Base-by-base conservation (phyloP, 164 flowering plant genomes). In the Buxus sempervirens region DNA sequence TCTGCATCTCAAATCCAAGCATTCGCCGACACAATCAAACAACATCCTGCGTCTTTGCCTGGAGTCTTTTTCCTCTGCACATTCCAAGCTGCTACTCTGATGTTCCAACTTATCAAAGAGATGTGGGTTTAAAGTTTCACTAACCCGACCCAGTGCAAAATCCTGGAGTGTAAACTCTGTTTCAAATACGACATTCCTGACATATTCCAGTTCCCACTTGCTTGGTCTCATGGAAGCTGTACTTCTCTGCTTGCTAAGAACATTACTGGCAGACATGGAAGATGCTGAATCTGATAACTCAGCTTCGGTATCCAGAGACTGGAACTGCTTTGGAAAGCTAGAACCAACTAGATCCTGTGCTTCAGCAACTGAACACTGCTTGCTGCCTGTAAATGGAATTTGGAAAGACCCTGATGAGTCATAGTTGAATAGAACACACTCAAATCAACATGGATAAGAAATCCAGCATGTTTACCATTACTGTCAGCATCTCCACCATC, bases 11-110 rank as follows among this genome's bases (percentile, higher is more conserved):
- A 54, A 12, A 22, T 72, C 77, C 38, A 86, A 73, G 58, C 79
- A 71, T 69, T 88, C 90, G 41, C 62, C 36, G 32, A 82, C 77
- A 48, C 73, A 83, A 19, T 88, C 90, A 60, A 86, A 86, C 67
- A 83, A 42, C 24, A 82, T 55, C 70, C 74, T 83, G 53, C 81
- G 70, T 26, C 45, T 74, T 12, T 82, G 76, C 79, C 72, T 80
- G 60, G 68, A 65, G 26, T 72, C 82, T 32, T 76, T 85, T 42
- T 55, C 53, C 28, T 55, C 66, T n/a, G 55, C 63, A 32, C 38
- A 32, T 42, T 69, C 76, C 20, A 56, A 26, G 23, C 59, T 25
- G 15, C n/a, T 24, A 56, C 67, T 71, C n/a, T 58, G 70, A 73
- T 65, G 75, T 72, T 86, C 88, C 69, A 83, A 61, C 57, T 61